Evolutionary conservation across 1,139 yeast species (phyloP).

Genomic region (Pichia sp.): DNA sequence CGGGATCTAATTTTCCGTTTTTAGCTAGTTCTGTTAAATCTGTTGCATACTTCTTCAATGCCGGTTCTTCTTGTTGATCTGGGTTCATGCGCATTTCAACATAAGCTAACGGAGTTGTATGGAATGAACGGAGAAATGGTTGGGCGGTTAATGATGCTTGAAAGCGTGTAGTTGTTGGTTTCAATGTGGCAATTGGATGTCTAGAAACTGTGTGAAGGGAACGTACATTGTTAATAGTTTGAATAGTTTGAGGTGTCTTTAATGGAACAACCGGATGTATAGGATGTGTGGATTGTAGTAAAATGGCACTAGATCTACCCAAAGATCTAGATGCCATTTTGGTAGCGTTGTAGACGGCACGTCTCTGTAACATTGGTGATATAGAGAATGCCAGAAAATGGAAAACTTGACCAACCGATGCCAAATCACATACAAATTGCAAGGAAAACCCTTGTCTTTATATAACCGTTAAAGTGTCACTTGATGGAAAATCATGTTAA

Average conservation of each 20-base stretch:
- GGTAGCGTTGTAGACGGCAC: background rate
- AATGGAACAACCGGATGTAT: too few species aligned
- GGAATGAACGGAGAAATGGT: constrained; percentile 2
- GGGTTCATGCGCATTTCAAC: constrained; percentile 35
- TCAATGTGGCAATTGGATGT: background rate
- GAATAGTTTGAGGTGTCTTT: too few species aligned
- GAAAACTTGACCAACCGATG: too few species aligned
- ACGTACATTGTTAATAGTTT: too few species aligned
- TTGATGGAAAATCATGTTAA: background rate
- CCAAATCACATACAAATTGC: background rate
- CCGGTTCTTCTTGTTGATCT: constrained; percentile 57
- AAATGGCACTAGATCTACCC: background rate
- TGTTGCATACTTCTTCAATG: constrained; percentile 80
- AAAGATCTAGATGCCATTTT: background rate
- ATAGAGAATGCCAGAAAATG: background rate
- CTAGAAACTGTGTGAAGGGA: too few species aligned
- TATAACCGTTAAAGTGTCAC: background rate
- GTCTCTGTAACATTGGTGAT: constrained; percentile 3
- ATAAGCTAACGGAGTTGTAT: background rate
- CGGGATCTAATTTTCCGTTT: constrained; percentile 92
- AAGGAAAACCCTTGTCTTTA: background rate
- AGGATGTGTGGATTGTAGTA: too few species aligned
- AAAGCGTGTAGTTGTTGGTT: too few species aligned
- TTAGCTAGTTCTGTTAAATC: constrained; percentile 81
- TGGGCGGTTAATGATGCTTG: too few species aligned